These are phyloP conservation scores for Gypsophila paniculata DNA, from an alignment of 179 eudicot species.

Conservation along the genomic window DNA sequence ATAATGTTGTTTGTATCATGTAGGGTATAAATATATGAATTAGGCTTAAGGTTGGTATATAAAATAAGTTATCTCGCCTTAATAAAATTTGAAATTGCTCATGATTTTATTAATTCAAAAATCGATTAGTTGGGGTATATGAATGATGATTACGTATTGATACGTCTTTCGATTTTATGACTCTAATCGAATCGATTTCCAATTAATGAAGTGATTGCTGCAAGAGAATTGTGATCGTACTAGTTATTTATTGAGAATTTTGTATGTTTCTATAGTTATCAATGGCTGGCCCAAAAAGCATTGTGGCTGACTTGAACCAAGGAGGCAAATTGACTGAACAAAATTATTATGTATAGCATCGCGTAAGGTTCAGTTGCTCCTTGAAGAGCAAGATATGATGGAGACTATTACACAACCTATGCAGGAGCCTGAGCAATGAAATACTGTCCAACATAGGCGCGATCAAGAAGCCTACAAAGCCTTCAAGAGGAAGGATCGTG, in stretches of 20 bases:
- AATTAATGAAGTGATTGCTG: not conserved
- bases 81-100: no score
- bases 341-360: not conserved
- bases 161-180: no score
- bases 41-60: no score
- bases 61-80: no score
- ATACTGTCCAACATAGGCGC: not conserved
- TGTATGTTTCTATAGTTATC: not conserved
- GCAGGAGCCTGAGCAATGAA: not conserved
- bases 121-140: no score
- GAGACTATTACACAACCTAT: not conserved
- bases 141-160: no score
- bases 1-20: no score
- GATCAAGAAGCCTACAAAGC: not conserved
- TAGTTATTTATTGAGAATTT: no score
- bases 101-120: no score
- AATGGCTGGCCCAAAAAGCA: not conserved
- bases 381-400: conserved; percentile 4
- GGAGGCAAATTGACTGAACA: not conserved
- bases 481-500: not conserved
- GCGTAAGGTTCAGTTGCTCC: not conserved
- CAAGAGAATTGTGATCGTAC: not conserved
- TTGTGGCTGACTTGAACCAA: not conserved
- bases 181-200: no score
- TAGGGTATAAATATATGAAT: no score